Base-by-base conservation (phyloP, 2,329 filamentous ascomycete species). In the Fusarium domesticum region DNA sequence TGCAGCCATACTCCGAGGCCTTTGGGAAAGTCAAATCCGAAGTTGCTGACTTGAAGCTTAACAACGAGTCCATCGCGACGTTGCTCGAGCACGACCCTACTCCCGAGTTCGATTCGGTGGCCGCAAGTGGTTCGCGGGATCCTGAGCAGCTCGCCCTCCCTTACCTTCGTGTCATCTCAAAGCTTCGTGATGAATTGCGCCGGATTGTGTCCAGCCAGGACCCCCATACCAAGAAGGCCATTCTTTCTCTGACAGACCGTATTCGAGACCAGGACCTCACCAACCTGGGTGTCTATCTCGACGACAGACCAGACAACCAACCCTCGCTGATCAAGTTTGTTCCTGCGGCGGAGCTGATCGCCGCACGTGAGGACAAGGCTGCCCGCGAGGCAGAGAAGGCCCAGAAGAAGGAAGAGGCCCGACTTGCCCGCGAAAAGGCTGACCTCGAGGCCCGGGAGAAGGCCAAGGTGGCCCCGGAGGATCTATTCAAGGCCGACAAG, bases 231-330 rank as follows among this genome's bases (percentile, higher is more conserved):
- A 81, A 85, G 47, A 88, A 89, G 62, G 78, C 85, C 4, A 82
- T 93, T 30, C 80, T 96, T 2, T 68, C 74, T 0, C 77, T 95
- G 36, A 93, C 86, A 54, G 92, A 95, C 62, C 76, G 79, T 15
- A 80, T 96, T 34, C 86, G 91, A 40, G 88, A 96, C 64, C 76
- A 81, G 8, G 83, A 91, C 44, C 80, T 96, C 10, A 91, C 87
- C 58, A 83, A 91, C 45, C 72, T 95, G 0, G 88, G 85, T 30
- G 85, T 96, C 45, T 95, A 95, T 61, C 81, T 96, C 1, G 91
- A 96, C 62, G 91, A 96, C 60, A 81, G 89, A 38, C 71, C 71
- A n/a, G 78, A 78, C 36, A 73, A 72, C 42, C 76, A 76, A 62
- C 84, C 81, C 0, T 89, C 89, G 1, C 76, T 96, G 23, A 84